Evolutionary conservation across 352 stramenopile species (phyloP).

Genomic region (Pythium coloratum): DNA sequence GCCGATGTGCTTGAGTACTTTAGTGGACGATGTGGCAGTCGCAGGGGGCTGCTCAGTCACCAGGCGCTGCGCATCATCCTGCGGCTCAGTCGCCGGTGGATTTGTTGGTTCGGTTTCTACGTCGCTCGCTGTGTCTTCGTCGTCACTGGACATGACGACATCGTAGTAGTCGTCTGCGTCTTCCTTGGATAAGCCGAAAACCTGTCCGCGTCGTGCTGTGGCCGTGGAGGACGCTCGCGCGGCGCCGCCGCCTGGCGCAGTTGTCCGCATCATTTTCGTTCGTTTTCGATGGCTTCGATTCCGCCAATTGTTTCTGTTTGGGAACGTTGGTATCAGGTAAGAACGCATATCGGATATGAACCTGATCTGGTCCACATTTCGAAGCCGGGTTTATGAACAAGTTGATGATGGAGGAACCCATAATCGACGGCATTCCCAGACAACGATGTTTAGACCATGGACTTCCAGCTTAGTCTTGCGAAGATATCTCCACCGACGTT

Average conservation of each 20-base stretch:
- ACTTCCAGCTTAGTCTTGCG: too few species aligned
- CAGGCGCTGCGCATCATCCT: constrained; percentile 18
- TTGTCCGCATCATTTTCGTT: not conserved
- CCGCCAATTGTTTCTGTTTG: not conserved
- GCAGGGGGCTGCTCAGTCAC: not conserved
- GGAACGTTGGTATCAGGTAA: not conserved
- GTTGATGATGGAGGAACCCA: not conserved
- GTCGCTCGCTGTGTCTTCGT: constrained; percentile 37
- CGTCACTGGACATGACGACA: constrained; percentile 55
- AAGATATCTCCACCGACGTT: too few species aligned
- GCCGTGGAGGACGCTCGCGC: not conserved
- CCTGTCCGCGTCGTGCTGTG: constrained; percentile 8
- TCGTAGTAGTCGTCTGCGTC: constrained; percentile 63
- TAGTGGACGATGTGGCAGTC: not conserved
- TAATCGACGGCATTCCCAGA: not conserved
- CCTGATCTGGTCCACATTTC: not conserved
- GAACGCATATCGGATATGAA: not conserved
- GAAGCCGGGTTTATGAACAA: not conserved
- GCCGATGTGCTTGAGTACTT: constrained; percentile 22
- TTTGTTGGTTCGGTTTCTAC: constrained; percentile 27
- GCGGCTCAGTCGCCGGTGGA: not conserved
- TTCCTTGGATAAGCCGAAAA: constrained; percentile 20
- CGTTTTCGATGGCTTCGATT: not conserved
- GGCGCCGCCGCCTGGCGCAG: not conserved
- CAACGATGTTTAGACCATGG: too few species aligned